Evolutionary conservation across 2,329 filamentous ascomycete genomes (phyloP), one percentile per base, ranked within the genome.

Genomic region (Drechslera avenae): DNA sequence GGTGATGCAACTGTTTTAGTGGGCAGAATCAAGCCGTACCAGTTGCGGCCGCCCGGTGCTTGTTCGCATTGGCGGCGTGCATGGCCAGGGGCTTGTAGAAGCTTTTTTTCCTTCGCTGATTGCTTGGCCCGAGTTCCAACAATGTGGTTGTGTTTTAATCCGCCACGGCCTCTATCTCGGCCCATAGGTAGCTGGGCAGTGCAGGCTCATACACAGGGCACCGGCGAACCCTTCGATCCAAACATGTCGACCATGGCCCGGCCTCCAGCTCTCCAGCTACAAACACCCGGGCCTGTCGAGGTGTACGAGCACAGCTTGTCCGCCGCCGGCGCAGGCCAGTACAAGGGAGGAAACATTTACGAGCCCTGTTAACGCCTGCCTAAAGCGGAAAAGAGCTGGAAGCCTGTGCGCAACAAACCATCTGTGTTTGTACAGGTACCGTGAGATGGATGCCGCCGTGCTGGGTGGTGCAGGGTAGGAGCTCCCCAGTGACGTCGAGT

Each of bases 51-150:
- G 39, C 10, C 34, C 23, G 17, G 30, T 51, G 57, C 55, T 58
- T 62, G 52, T 35, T 21, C 35, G 16, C 32, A 31, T 13, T 41
- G 37, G 44, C 50, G 42, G 51, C 33, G 18, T 46, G 39, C 39
- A 47, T 57, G 54, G 47, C 55, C 21, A 23, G 41, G 39, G 49
- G 46, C 59, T 61, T 64, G 59, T 33, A 50, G 46, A 54, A 60
- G 59, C 57, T 59, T 60, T 23, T 23, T 23, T 23, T 23, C 5
- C 5, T 60, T 54, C 44, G 23, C 33, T 50, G 19, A 19, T 58
- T 52, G 52, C 47, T 43, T 36, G 26, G 26, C 7, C 26, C 54
- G 43, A 34, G 36, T 43, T 43, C 47, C 50, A n/a, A 32, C 37
- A 32, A 26, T 39, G 14, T 42, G 49, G 46, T 56, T 30, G 32